Base-by-base conservation (phyloP, 164 flowering plant genomes). In the Brasenia schreberi region DNA sequence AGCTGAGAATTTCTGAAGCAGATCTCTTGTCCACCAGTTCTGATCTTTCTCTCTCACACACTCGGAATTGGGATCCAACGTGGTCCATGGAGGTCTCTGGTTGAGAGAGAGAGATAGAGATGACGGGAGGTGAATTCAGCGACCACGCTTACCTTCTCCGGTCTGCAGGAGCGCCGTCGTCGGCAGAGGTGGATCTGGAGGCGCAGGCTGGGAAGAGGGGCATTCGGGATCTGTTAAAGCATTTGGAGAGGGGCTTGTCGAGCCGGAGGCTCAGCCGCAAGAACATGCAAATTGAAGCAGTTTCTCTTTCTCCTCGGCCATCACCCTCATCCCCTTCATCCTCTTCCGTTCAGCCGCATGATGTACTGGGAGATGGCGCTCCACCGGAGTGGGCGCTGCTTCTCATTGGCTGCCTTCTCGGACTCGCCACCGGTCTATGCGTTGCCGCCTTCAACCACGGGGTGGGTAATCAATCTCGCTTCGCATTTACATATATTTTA, bases 361-460 rank as follows among this genome's bases (percentile, higher is more conserved):
- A 92, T 68, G 77, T 67, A 1, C 79, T 87, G 5, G 87, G 70
- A 5, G 95, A 89, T 18, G 78, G 82, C 56, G 96, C 96, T 0
- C 97, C 99, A 10, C 99, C 99, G 0, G 99, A 95, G 69, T 95
- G 99, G 99, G 97, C 89, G 10, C 76, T 95, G 80, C 82, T 95
- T 18, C 87, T 95, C 6, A 72, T 95, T 42, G 96, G 97, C 39
- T 95, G 99, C 73, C 86, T 95, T 61, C 86, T 95, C n/a, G 97
- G 99, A 43, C 83, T 95, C 68, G 94, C 97, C 42, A 88, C 97
- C 39, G 99, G 99, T 18, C 81, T 95, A 56, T 89, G 84, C 43
- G 97, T 92, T 6, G 99, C 94, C 5, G 90, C 86, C 39, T 95
- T 95, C 72, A 95, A 88, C 58, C 83, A 75, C 5, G 94, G 90